Conservation (phyloP, 2,329 filamentous ascomycete genomes). For the Scleromitrula shiraiana region DNA sequence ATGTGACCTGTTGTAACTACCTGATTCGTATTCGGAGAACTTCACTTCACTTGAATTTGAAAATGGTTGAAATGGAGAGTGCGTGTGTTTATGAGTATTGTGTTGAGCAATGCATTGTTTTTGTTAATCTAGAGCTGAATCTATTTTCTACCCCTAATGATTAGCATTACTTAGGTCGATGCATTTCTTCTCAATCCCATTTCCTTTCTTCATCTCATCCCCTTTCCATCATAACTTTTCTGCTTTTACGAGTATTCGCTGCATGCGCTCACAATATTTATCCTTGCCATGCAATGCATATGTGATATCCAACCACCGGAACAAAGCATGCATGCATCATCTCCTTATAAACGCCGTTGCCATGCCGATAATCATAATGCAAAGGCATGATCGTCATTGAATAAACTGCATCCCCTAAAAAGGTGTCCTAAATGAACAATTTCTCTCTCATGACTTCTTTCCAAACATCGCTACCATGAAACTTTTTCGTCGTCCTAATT, state of each 20-base stretch:
- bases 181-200: neutral
- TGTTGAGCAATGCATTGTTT: no score
- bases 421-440: neutral
- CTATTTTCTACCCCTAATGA: no score
- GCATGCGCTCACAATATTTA: neutral
- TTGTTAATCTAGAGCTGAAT: no score
- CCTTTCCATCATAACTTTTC: neutral
- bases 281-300: neutral
- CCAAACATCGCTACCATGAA: slow-evolving; percentile 40
- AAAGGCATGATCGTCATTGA: neutral
- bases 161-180: no score
- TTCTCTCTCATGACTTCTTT: slow-evolving; percentile 10
- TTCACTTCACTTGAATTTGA: no score
- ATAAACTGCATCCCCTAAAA: neutral
- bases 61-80: no score
- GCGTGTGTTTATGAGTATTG: no score
- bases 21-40: no score
- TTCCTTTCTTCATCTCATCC: neutral
- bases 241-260: no score
- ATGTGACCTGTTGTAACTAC: no score
- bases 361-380: slow-evolving; percentile 4
- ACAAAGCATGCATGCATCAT: neutral
- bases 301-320: neutral
- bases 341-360: slow-evolving; percentile 12
- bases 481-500: slow-evolving; percentile 37